Base-by-base conservation (phyloP, 768 basidiomycete species). In the Suillus fuscotomentosus region DNA sequence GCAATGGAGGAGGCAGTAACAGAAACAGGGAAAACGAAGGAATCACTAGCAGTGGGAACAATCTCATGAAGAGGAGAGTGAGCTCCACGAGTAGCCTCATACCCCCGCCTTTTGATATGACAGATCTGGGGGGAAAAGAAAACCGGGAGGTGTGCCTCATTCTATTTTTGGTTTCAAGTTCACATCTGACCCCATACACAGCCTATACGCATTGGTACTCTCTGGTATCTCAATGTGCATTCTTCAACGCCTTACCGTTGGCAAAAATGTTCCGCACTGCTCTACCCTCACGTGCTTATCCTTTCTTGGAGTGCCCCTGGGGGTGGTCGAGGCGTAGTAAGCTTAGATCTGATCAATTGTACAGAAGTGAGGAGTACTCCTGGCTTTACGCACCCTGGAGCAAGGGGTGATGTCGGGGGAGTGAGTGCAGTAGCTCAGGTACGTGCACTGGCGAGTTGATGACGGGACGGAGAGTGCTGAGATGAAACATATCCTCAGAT, bases 141-240 rank as follows among this genome's bases (percentile, higher is more conserved):
- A 78, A 75, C 62, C 77, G 79, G 57, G 83, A 85, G 74, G 84
- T 85, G 63, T 69, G 81, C 69, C 63, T 27, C 7, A 2, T 13
- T 50, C 11, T 20, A 1, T 5, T 45, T 6, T 4, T 59, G 57
- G 61, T 6, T 27, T 66, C 20, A 1, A 50, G 8, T 45, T 45
- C 15, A 47, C 17, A 38, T 39, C 69, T 73, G 39, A 76, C 24
- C 27, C n/a, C 34, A 38, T 51, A 60, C 27, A n/a, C 71, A 97
- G 95, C 94, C 95, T 5, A 79, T 93, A 14, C 89, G 92, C 63
- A 90, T 93, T 47, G 95, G 95, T 15, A 79, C 88, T 15, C 77
- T 97, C 1, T 97, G 93, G 90, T 97, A 95, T 72, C 85, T 97
- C 61, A 97, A 97, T 63, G 95, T 97, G 0, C 95, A 97, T 70